Base-by-base conservation (phyloP, 176 grass and related monocot species). In the Oryza meyeriana region DNA sequence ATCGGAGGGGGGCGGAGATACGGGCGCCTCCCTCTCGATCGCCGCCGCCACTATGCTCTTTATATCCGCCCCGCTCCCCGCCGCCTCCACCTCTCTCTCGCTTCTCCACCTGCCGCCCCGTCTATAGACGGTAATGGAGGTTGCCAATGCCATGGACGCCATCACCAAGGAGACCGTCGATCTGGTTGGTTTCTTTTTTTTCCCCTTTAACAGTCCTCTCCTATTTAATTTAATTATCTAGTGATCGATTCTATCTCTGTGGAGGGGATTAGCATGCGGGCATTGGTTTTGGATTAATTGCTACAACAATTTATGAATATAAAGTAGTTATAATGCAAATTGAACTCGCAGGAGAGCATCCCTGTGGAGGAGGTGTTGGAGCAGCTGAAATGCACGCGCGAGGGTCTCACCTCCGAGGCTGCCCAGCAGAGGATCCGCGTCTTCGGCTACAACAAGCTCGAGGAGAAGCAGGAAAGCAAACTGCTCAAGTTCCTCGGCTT, bases 401-500 rank as follows among this genome's bases (percentile, higher is more conserved):
- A 88, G 41, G 92, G 88, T n/a, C 84, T 94, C 6, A 86, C 92
- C 69, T 27, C 79, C 10, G 79, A 76, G 16, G 64, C 24, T 24
- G 92, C 83, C 42, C 79, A 70, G 66, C 71, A 84, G 71, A 68
- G 92, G 79, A 74, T 90, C 29, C 22, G 61, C 18, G 66, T 77
- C 39, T 90, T 90, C 63, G 92, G 92, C 1, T 79, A 61, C 61
- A 94, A 90, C 85, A 94, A 94, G 72, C 86, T 94, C 38, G 86
- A 94, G 81, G 92, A 94, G 80, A 91, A 91, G 62, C 80, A 94
- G 92, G 92, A 94, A 68, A 94, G 80, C 75, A 94, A 94, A 81
- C 13, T 94, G 22, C 92, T 94, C 80, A 94, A 94, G 68, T 94
- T 91, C 82, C 87, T 94, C 18, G 86, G 83, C 3, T 94, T 94